Evolutionary conservation across 306 rosid species (phyloP).

Genomic region (Vigna unguiculata): DNA sequence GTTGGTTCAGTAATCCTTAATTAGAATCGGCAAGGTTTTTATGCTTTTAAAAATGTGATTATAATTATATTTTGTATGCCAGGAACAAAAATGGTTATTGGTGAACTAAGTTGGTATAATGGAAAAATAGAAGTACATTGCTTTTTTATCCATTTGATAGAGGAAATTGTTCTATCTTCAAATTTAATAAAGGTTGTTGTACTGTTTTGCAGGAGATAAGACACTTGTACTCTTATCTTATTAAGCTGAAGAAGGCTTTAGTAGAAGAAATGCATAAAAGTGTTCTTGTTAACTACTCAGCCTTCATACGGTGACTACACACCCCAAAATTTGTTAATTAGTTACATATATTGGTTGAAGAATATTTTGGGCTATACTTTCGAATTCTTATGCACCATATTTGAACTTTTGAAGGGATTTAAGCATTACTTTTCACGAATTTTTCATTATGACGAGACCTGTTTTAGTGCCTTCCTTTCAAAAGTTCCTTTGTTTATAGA

Average conservation of each 20-base stretch:
- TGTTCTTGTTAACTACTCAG: conserved; percentile 85
- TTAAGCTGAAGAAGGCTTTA: conserved; percentile 86
- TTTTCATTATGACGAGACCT: conserved; percentile 9
- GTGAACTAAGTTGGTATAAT: not conserved
- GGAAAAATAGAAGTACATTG: not conserved
- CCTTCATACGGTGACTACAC: conserved; percentile 81
- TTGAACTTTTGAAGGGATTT: not conserved
- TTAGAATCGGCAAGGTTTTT: not conserved
- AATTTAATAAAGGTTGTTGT: conserved; percentile 21
- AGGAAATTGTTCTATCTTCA: not conserved
- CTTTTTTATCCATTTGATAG: not conserved
- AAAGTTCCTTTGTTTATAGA: not conserved
- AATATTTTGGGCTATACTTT: not conserved
- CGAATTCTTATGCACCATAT: conserved; percentile 6
- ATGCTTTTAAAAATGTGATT: conserved; percentile 4
- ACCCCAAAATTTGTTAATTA: not conserved
- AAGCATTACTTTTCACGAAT: not conserved
- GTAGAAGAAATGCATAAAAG: conserved; percentile 98
- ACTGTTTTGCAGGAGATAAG: conserved; percentile 68
- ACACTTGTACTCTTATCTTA: conserved; percentile 66
- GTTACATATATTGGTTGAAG: not conserved
- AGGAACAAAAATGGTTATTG: not conserved
- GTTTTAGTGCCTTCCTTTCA: conserved; percentile 5
- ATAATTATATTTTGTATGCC: conserved; percentile 8
- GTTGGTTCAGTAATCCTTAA: not conserved